A percentile compares a stretch with the other conserved stretches of the same genome.
Conservation (phyloP, 805 yeast species). For the Wickerhamiella lipophila region DNA sequence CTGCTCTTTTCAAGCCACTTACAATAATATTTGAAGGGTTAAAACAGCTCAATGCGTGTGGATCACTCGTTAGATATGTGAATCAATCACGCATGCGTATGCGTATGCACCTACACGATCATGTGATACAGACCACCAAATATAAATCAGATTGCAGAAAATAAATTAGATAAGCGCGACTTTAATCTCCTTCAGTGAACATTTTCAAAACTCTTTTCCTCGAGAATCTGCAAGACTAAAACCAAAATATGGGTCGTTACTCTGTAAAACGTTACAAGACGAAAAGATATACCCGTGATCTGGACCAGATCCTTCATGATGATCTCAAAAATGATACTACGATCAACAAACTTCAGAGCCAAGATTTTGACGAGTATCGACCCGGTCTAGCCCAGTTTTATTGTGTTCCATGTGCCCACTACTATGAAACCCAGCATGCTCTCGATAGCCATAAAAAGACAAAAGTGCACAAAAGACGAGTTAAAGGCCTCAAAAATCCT, state of each 20-base stretch:
- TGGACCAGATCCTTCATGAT: slow-evolving; percentile 59
- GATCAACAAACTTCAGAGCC: slow-evolving; percentile 50
- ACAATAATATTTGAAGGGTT: neutral
- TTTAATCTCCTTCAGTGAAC: neutral
- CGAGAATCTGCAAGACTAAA: neutral
- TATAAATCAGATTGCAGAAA: too few species aligned
- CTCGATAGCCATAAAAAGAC: slow-evolving; percentile 58
- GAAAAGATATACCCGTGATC: slow-evolving; percentile 39
- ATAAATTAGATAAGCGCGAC: neutral
- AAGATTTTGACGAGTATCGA: slow-evolving; percentile 74
- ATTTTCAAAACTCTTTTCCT: neutral
- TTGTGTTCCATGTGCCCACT: slow-evolving; percentile 88
- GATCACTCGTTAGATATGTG: neutral
- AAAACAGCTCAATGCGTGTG: neutral
- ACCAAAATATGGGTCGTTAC: slow-evolving; percentile 36
- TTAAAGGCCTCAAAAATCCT: slow-evolving; percentile 63
- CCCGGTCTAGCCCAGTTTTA: slow-evolving; percentile 93
- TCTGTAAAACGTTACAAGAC: slow-evolving; percentile 70
- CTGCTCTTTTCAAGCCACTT: neutral
- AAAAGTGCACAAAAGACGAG: slow-evolving; percentile 78
- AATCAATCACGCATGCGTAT: neutral
- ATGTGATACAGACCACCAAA: neutral
- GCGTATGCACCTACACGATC: slow-evolving; percentile 1
- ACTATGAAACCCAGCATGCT: slow-evolving; percentile 68
- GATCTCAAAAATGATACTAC: slow-evolving; percentile 57